Conservation (phyloP, 106 monocot species). For the Dendrobium huoshanense region DNA sequence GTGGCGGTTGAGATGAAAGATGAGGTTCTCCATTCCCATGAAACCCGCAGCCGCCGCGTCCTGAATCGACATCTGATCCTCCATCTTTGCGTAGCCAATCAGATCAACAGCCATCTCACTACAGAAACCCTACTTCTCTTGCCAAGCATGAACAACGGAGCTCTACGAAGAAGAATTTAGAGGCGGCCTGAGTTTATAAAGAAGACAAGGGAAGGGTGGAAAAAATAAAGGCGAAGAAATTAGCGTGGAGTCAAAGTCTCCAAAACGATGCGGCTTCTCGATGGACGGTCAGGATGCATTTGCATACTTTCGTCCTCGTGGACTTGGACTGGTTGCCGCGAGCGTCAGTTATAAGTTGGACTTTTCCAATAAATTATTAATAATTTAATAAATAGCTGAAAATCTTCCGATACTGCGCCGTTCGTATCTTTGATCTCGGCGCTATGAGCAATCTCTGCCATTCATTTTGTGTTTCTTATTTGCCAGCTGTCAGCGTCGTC, state of each 20-base stretch:
- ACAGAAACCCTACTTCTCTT: neutral
- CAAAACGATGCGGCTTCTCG: neutral
- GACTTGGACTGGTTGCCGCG: neutral
- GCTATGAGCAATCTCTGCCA: neutral
- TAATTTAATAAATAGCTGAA: no score
- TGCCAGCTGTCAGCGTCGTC: no score
- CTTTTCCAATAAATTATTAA: no score
- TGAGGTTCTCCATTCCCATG: slow-evolving; percentile 57
- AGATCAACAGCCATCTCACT: slow-evolving; percentile 45
- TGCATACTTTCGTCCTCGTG: neutral
- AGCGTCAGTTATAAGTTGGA: neutral
- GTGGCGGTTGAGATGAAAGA: slow-evolving; percentile 53
- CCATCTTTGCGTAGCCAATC: slow-evolving; percentile 40
- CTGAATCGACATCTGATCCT: slow-evolving; percentile 62
- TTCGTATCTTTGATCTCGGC: no score
- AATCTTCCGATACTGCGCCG: no score
- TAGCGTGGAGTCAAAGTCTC: neutral
- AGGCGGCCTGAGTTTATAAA: neutral
- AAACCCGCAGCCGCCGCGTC: slow-evolving; percentile 83
- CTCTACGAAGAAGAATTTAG: neutral
- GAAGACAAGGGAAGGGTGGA: neutral
- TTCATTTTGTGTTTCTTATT: neutral
- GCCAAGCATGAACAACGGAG: neutral
- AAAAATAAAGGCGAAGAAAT: neutral
- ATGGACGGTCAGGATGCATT: slow-evolving; percentile 1